Conservation (phyloP, 129 eudicot species). For the Artemisia tridentata region DNA sequence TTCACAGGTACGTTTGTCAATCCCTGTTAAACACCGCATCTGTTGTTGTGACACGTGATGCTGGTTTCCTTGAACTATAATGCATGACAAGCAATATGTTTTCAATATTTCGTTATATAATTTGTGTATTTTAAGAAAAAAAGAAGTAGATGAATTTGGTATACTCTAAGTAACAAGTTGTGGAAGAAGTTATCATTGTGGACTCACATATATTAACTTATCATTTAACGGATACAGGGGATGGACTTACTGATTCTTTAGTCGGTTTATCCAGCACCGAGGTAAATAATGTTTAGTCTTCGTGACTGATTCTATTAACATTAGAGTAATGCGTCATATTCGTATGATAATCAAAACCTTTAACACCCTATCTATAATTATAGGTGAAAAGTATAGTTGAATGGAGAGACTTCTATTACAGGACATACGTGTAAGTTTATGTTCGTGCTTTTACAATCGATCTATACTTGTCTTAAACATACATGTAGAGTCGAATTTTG, state of each 20-base stretch:
- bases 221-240: conserved; percentile 54
- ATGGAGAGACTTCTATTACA: conserved; percentile 85
- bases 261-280: conserved; percentile 67
- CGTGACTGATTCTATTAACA: background rate
- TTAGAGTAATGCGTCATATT: conserved; percentile 10
- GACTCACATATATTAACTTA: conserved; percentile 6
- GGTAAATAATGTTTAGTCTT: conserved; percentile 38
- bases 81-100: no score
- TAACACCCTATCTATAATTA: conserved; percentile 13
- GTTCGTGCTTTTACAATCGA: background rate
- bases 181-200: conserved; percentile 1
- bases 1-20: conserved; percentile 58
- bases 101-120: background rate
- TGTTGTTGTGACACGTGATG: background rate
- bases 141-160: conserved; percentile 2
- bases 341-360: background rate
- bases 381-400: conserved; percentile 94
- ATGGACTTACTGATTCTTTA: conserved; percentile 81
- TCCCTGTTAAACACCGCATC: background rate
- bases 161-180: background rate
- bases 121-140: no score
- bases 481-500: no score
- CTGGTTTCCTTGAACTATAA: no score
- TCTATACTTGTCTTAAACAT: no score
- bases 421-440: conserved; percentile 62